Evolutionary conservation across 805 yeast genomes (phyloP), one percentile per base, ranked within the genome.

Genomic region (Pichia heedii): DNA sequence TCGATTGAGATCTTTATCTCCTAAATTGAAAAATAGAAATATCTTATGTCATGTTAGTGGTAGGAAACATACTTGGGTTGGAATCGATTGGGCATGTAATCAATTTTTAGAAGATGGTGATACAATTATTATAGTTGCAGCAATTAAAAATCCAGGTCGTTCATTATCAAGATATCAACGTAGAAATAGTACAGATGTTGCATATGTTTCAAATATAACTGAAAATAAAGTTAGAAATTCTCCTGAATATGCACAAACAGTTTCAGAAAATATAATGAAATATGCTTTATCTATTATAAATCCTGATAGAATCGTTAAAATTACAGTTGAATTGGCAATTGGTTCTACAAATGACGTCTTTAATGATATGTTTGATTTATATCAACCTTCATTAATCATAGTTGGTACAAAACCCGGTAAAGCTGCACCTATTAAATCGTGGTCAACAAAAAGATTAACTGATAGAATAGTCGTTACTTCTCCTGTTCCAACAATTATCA

Each of bases 21-120:
- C 70, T 0, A 53, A 54, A 37, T 58, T 77, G 37, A 77, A 78
- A 0, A 65, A 67, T 33, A 66, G 88, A 53, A 71, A 72, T 1
- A 66, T 83, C 5, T 55, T 84, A 56, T 77, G 81, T 24, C 82
- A 82, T 55, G 66, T 84, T 26, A 70, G 79, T 50, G 94, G 87
- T 3, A 65, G 90, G 46, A 70, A 66, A 43, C 90, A 84, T 63
- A 81, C 93, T 0, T 84, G 95, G 95, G 86, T 82, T 11, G 79
- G 87, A 1, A 60, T 84, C 22, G 95, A 84, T 58, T 84, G 84
- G 80, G 65, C 76, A 7, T 61, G 83, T 42, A 68, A 67, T 38
- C 63, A 68, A 35, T 62, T 81, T 12, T 60, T 81, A 3, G 77
- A 74, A 50, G 66, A 78, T 51, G 85, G 87, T 9, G 95, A 84